Base-by-base conservation (phyloP, 257 asterid genomes). In the Echium plantagineum region DNA sequence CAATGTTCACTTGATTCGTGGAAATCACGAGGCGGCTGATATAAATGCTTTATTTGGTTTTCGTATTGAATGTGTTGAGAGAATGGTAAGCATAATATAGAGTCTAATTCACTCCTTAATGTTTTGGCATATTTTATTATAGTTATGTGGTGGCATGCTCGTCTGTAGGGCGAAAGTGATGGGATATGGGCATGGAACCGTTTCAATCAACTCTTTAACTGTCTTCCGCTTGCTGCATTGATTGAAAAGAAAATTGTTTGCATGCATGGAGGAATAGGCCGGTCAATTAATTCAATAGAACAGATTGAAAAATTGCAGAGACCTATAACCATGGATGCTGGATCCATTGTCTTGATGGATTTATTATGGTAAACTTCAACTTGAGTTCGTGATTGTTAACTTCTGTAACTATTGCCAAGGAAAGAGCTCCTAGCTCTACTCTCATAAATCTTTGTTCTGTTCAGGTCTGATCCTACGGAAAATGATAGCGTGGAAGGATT, bases 161-260 rank as follows among this genome's bases (percentile, higher is more conserved):
- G 72, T 65, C 24, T 67, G 69, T 81, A 93, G 97, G 99, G 99
- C 71, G 99, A 93, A 76, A 85, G 71, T 67, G 99, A 93, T 68
- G 99, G 99, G 49, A 86, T 93, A 66, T 89, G 97, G 99, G 99
- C 94, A 17, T 93, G 99, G 99, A 84, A 95, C 1, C 96, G 97
- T 64, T 84, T 93, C 74, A 93, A 93, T 72, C 99, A 93, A 77
- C 81, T 93, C 63, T 93, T 93, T 72, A 93, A 93, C 74, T 83
- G 79, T 76, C 97, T 93, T 66, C 99, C 99, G 20, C 89, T 93
- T 52, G 97, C 99, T 71, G 97, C 97, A n/a, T 75, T 84, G 74
- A 84, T 93, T 63, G 99, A 93, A 85, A 93, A 89, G 80, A 93
- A 93, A 70, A 93, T 93, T 69, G 84, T 93, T 69, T 93, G 99